phyloP scores from a whole-genome alignment of 2,329 filamentous ascomycete genomes.

The Colletotrichum horii region DNA sequence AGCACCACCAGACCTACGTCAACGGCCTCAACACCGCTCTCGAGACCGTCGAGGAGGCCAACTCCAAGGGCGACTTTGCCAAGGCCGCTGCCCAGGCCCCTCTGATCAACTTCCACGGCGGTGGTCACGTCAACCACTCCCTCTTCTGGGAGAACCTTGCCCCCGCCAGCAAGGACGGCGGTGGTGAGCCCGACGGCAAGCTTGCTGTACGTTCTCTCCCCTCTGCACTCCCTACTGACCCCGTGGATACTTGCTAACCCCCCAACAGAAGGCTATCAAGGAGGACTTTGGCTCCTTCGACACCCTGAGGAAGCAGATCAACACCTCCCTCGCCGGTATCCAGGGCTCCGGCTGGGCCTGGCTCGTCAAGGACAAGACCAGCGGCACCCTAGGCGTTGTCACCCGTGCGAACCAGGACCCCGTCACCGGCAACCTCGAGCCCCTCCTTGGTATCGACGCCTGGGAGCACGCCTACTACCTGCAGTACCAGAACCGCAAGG shows the following conservation, averaged over 20 bases:
- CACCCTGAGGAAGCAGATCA: slow-evolving; percentile 70
- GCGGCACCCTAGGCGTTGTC: slow-evolving; percentile 66
- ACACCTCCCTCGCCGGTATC: slow-evolving; percentile 72
- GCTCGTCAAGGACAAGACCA: slow-evolving; percentile 75
- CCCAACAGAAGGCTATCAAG: slow-evolving; percentile 59
- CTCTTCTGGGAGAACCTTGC: slow-evolving; percentile 87
- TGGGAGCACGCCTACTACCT: slow-evolving; percentile 98
- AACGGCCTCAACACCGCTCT: slow-evolving; percentile 83
- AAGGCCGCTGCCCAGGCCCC: slow-evolving; percentile 56
- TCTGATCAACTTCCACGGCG: slow-evolving; percentile 79
- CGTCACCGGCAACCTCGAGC: slow-evolving; percentile 81
- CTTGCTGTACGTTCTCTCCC: slow-evolving; percentile 63
- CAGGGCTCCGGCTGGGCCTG: slow-evolving; percentile 93
- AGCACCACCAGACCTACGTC: slow-evolving; percentile 94
- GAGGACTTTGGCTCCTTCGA: slow-evolving; percentile 72
- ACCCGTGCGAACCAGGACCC: slow-evolving; percentile 89
- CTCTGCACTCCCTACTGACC: not conserved
- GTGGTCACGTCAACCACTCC: slow-evolving; percentile 85
- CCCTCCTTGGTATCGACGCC: slow-evolving; percentile 87
- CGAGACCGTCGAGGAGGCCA: slow-evolving; percentile 72
- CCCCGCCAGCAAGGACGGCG: slow-evolving; percentile 65
- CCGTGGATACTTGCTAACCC: not conserved
- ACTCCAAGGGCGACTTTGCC: slow-evolving; percentile 63
- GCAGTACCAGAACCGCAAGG: slow-evolving; percentile 97
- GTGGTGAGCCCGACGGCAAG: slow-evolving; percentile 65